Conservation (phyloP, 495 filamentous ascomycete species). For the Penicillium waksmanii region DNA sequence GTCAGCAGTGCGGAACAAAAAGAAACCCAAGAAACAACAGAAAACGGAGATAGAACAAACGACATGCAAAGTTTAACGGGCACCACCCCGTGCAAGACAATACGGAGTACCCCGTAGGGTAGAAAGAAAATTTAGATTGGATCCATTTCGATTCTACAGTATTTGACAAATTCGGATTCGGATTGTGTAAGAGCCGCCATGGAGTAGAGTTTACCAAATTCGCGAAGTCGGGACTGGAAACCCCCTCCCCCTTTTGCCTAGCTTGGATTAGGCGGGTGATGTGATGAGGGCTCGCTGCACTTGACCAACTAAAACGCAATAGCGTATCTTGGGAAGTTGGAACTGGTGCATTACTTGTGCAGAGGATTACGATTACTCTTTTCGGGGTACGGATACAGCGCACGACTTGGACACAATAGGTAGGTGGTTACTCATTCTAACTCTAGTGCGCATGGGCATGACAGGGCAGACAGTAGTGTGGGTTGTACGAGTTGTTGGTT, state of each 20-base stretch:
- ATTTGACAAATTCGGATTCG: background rate
- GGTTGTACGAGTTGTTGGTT: background rate
- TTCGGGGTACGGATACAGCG: no score
- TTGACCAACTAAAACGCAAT: background rate
- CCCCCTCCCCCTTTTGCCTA: background rate
- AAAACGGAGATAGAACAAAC: background rate
- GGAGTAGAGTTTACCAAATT: background rate
- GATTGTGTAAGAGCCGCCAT: background rate
- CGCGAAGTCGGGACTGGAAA: background rate
- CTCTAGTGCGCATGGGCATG: no score
- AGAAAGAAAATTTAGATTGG: background rate
- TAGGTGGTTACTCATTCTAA: no score
- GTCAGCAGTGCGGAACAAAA: background rate
- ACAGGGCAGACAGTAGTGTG: background rate
- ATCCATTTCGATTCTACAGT: background rate
- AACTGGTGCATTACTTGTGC: background rate
- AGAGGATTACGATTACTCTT: background rate
- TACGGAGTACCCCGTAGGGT: background rate
- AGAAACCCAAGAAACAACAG: background rate
- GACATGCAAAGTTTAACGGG: no score
- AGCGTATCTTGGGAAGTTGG: background rate
- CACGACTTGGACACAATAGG: no score
- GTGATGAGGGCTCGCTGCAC: background rate
- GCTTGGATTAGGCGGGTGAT: conserved; percentile 2
- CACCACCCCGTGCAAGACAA: background rate